These are phyloP conservation scores for Cladophialophora carrionii DNA, from an alignment of 2,329 filamentous ascomycete species.

Conservation along the genomic window DNA sequence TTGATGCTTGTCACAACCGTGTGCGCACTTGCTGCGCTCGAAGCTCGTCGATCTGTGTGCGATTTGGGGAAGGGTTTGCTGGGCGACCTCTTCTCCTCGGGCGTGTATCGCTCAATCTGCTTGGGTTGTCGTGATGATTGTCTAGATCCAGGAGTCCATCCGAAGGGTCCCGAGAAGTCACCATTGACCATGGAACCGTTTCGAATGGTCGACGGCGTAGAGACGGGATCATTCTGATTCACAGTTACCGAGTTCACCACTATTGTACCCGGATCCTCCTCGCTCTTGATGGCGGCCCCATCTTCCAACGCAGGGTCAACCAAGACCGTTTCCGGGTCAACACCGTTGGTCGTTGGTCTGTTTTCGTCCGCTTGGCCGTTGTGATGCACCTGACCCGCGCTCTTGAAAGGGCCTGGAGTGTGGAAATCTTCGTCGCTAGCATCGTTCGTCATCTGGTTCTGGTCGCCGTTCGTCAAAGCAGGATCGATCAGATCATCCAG, in stretches of 20 bases:
- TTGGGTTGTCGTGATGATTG: constrained; percentile 52
- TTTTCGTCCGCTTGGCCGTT: background rate
- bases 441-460: constrained; percentile 13
- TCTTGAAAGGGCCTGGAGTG: constrained; percentile 38
- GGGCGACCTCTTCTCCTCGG: constrained; percentile 40
- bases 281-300: constrained; percentile 14
- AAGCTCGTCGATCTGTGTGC: constrained; percentile 27
- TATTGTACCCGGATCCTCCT: constrained; percentile 11
- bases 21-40: constrained; percentile 33
- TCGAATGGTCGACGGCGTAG: constrained; percentile 24
- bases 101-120: constrained; percentile 46
- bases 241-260: background rate
- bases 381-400: constrained; percentile 27
- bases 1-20: constrained; percentile 29
- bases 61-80: constrained; percentile 26
- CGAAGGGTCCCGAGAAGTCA: constrained; percentile 37
- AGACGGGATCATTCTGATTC: constrained; percentile 14
- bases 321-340: background rate
- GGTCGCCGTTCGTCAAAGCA: constrained; percentile 27
- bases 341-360: constrained; percentile 1
- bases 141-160: constrained; percentile 48
- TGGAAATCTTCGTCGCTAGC: constrained; percentile 27
- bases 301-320: constrained; percentile 29
- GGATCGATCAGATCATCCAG: constrained; percentile 37
- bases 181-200: constrained; percentile 21